Conservation (phyloP, 768 basidiomycete species). For the Leccinum subtestaceum region DNA sequence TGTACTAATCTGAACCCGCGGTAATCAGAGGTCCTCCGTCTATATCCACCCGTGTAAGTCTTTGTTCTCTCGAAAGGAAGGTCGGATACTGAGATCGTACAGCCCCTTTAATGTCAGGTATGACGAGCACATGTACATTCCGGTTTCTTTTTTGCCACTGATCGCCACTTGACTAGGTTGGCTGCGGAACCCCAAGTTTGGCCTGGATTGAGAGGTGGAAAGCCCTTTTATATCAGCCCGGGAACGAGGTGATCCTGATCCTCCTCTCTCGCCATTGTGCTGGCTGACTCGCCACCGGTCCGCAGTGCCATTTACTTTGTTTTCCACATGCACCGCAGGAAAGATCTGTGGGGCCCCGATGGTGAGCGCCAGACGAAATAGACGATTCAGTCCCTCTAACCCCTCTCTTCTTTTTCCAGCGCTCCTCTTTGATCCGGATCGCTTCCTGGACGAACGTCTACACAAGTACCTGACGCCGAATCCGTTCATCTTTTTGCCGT, state of each 20-base stretch:
- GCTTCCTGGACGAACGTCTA: slow-evolving; percentile 59
- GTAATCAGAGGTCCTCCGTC: slow-evolving; percentile 30
- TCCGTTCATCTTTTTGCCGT: slow-evolving; percentile 68
- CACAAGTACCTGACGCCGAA: slow-evolving; percentile 53
- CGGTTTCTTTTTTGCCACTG: not conserved
- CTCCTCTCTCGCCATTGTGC: not conserved
- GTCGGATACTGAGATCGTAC: not conserved
- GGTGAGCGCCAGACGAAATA: slow-evolving; percentile 15
- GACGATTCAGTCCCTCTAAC: not conserved
- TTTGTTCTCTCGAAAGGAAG: not conserved
- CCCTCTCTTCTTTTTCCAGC: slow-evolving; percentile 8
- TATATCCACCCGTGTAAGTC: slow-evolving; percentile 32
- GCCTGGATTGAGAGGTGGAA: slow-evolving; percentile 30
- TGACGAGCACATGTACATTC: not conserved
- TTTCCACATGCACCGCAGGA: slow-evolving; percentile 39
- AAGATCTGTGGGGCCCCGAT: slow-evolving; percentile 39
- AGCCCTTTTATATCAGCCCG: slow-evolving; percentile 54
- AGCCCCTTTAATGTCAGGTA: slow-evolving; percentile 27
- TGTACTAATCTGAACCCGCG: slow-evolving; percentile 3
- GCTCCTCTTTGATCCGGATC: slow-evolving; percentile 57
- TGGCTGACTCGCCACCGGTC: not conserved
- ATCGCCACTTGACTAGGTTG: slow-evolving; percentile 12
- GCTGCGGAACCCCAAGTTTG: slow-evolving; percentile 16
- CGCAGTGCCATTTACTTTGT: slow-evolving; percentile 17
- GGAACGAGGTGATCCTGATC: slow-evolving; percentile 19